These are phyloP conservation scores for Heritiera littoralis DNA, from an alignment of 345 rosid genomes.

Conservation along the genomic window DNA sequence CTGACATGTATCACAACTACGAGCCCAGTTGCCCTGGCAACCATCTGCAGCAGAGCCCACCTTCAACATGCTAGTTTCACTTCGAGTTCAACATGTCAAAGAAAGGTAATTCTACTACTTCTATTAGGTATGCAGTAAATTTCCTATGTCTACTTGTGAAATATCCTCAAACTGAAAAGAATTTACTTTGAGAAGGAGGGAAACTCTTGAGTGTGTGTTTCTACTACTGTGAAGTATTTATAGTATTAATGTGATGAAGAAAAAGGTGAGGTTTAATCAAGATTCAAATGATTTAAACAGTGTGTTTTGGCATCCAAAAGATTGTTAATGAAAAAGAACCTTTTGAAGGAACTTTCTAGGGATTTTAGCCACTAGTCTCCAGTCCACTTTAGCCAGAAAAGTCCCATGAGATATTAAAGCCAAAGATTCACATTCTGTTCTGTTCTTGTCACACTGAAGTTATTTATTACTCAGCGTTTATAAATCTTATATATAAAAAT, in stretches of 20 bases:
- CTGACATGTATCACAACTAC: constrained; percentile 29
- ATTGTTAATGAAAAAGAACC: background rate
- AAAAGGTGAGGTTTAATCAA: background rate
- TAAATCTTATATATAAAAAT: too few relatives aligned
- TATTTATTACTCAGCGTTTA: background rate
- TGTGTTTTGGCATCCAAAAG: background rate
- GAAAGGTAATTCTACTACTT: background rate
- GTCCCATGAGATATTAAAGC: constrained; percentile 5
- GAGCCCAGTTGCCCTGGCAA: constrained; percentile 24
- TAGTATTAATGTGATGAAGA: background rate
- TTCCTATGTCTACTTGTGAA: background rate
- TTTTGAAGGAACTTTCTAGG: background rate
- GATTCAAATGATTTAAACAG: background rate
- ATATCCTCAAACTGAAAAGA: background rate
- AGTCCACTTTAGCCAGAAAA: background rate
- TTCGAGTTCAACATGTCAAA: constrained; percentile 9
- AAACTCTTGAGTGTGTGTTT: background rate
- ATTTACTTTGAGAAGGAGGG: background rate
- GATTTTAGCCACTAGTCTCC: constrained; percentile 12
- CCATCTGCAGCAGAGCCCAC: constrained; percentile 19
- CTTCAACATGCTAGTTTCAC: constrained; percentile 29
- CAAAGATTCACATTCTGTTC: constrained; percentile 18
- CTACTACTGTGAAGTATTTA: background rate
- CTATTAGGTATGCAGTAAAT: background rate
- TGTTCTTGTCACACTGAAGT: background rate